Evolutionary conservation across 495 filamentous ascomycete species (phyloP), one percentile per base, ranked within the genome.

Genomic region (Jackrogersella minutella): DNA sequence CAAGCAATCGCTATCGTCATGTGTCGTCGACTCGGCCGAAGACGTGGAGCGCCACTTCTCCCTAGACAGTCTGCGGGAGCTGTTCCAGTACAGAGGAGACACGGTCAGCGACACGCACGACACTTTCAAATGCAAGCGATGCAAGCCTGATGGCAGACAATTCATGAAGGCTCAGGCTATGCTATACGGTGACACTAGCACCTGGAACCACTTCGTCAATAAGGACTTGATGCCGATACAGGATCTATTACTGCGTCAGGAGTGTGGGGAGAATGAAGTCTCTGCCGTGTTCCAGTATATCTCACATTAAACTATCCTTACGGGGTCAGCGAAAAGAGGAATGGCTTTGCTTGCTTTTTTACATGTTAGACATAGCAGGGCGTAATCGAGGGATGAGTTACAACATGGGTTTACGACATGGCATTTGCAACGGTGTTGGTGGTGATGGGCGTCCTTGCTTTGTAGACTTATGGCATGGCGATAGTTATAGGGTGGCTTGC

Each of bases 251-350:
- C 79, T 99, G 26, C 85, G 93, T 63, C 95, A 98, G 78, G 95
- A 99, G 80, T 86, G 85, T 59, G 80, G 78, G 6, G 89, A 92
- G 77, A 80, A 81, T 47, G 90, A 93, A 61, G 92, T 99, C 2
- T 96, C 91, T 51, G 92, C 93, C 34, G 92, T 97, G 55, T 99
- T 98, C 76, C 95, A 99, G 85, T 99, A 97, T 78, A 99, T 99
- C 68, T 97, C 93, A 68, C 95, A 98, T 73, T 82, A 64, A 72
- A 17, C 13, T 24, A 26, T 13, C 2, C 7, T 13, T n/a, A n/a
- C 5, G 8, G n/a, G 14, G 21, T 28, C 11, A 28, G 11, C 11
- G n/a, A 9, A 21, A 26, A 33, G 41, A 3, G 11, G 43, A 28
- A n/a, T 10, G 26, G 52, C 9, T 56, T 6, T 40, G 36, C 5